phyloP scores from a whole-genome alignment of 495 filamentous ascomycete species.

The Acidiella bohemica region DNA sequence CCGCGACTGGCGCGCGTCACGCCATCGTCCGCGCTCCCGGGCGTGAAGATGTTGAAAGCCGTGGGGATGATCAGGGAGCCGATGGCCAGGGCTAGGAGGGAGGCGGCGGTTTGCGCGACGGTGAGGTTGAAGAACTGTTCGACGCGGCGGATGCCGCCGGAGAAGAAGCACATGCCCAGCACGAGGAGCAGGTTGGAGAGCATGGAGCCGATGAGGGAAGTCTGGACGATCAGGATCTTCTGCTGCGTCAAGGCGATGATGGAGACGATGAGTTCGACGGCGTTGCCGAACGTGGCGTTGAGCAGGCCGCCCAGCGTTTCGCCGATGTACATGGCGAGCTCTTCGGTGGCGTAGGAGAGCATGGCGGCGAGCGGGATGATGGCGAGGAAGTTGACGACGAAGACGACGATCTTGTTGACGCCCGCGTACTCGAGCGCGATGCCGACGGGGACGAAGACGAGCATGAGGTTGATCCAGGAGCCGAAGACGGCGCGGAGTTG shows the following conservation, averaged over 20 bases:
- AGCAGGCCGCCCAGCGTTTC: constrained; percentile 77
- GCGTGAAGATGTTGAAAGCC: constrained; percentile 46
- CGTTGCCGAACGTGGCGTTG: constrained; percentile 84
- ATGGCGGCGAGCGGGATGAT: constrained; percentile 45
- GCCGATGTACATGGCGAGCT: constrained; percentile 38
- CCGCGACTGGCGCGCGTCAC: constrained; percentile 19
- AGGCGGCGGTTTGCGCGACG: constrained; percentile 84
- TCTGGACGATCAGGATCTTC: constrained; percentile 79
- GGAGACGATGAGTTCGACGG: constrained; percentile 82
- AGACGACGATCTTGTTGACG: constrained; percentile 47
- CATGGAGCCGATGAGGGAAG: constrained; percentile 81
- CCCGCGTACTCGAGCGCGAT: constrained; percentile 55
- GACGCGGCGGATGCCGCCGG: constrained; percentile 57
- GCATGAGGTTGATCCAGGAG: constrained; percentile 72
- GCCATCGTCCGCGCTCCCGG: constrained; percentile 2
- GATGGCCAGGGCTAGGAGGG: constrained; percentile 65
- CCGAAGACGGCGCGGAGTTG: constrained; percentile 59
- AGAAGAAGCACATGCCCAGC: constrained; percentile 87
- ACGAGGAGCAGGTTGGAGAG: constrained; percentile 85
- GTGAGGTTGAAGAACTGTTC: constrained; percentile 88
- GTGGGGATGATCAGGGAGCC: constrained; percentile 78
- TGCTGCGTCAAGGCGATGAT: constrained; percentile 54
- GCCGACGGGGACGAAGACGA: constrained; percentile 67
- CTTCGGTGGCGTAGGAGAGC: constrained; percentile 32
- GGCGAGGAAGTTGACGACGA: constrained; percentile 78